Conservation (phyloP, 176 grass and related monocot species). For the Zea luxurians region DNA sequence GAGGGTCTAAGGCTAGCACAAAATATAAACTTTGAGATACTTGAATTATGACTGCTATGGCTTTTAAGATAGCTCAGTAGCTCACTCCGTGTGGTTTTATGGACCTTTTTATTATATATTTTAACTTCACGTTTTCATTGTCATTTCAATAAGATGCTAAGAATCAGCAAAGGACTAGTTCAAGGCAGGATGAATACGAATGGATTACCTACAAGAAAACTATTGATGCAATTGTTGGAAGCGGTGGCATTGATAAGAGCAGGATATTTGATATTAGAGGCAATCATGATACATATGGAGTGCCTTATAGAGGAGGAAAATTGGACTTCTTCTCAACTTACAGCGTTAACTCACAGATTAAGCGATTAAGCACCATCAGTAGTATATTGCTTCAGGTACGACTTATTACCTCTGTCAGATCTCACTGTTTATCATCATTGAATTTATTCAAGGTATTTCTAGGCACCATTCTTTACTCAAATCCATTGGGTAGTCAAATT, state of each 20-base stretch:
- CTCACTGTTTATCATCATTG: conserved; percentile 5
- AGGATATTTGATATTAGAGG: conserved; percentile 97
- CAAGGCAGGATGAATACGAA: conserved; percentile 76
- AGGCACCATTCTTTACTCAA: background rate
- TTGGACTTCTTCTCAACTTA: conserved; percentile 84
- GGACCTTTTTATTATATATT: background rate
- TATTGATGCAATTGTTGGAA: conserved; percentile 61
- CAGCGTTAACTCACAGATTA: conserved; percentile 66
- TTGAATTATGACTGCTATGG: background rate
- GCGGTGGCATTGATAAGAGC: conserved; percentile 53
- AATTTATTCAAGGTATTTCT: background rate
- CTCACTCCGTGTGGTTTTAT: conserved; percentile 4
- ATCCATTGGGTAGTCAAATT: background rate
- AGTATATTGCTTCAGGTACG: conserved; percentile 86
- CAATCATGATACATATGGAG: conserved; percentile 97
- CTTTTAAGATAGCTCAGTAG: background rate
- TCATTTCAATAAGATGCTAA: conserved; percentile 72
- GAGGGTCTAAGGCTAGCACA: background rate
- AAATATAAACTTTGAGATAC: background rate
- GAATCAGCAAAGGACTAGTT: conserved; percentile 63
- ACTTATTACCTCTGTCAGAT: conserved; percentile 17
- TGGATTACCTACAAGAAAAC: conserved; percentile 70
- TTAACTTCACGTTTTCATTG: conserved; percentile 30
- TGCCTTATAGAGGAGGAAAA: conserved; percentile 63
- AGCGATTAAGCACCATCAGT: conserved; percentile 57